Evolutionary conservation across 1,284 basidiomycete genomes (phyloP), one percentile per base, ranked within the genome.

Genomic region (Clitocybe nebularis): DNA sequence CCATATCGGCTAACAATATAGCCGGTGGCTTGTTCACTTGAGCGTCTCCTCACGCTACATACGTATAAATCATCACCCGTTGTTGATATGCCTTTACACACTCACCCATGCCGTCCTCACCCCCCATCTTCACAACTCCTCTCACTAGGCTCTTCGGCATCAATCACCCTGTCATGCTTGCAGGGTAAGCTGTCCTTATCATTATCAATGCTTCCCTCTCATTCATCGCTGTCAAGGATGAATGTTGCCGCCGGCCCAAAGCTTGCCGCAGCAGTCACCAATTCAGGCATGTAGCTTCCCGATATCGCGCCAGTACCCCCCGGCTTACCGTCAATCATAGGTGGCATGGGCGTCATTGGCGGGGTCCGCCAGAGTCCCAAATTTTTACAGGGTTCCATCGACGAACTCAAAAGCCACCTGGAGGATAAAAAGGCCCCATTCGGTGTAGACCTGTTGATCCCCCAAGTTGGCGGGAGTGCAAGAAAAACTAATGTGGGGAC

Each of bases 281-380:
- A 92, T 57, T 77, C 87, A 37, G 84, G 83, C 70, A 48, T 26
- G 30, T 22, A 21, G 14, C 9, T 9, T 5, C 19, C 24, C 39
- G 38, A 6, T 16, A 5, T n/a, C 11, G 9, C 3, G 17, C 24
- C 9, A 14, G 26, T 6, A 8, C 5, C 11, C 4, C 9, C 17
- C 35, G 17, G 47, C 5, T 26, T 2, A 35, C 26, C 2, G 13
- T 45, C 7, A 16, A n/a, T 6, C 21, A 6, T 37, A 76, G 79
- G 82, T 45, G 90, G 89, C 5, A 79, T 93, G 49, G 90, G 90
- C 16, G 86, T 90, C 52, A 89, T 93, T 49, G 90, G 89, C 4
- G 89, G 89, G 28, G 63, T 91, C 25, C 75, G 78, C 28, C 80
- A 82, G 55, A 84, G 72, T 49, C 84, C 85, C 9, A 82, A 79